Base-by-base conservation (phyloP, 1,284 basidiomycete species). In the Pseudozyma sp. region DNA sequence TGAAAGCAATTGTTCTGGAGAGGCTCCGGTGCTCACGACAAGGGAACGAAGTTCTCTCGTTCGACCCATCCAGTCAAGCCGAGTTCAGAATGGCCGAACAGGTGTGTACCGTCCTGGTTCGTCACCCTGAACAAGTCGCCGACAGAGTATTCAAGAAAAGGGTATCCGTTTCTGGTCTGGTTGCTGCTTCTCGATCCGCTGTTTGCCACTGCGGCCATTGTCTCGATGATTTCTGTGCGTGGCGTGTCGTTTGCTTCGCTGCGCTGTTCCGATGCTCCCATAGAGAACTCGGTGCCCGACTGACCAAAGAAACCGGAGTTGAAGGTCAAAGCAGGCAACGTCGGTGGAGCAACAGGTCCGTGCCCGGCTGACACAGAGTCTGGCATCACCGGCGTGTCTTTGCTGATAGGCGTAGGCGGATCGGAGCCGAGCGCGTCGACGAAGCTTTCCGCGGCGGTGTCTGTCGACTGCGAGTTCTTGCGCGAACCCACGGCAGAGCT, bases 71-170 rank as follows among this genome's bases (percentile, higher is more conserved):
- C 75, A 3, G 60, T 56, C 4, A 56, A 30, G 17, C 75, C 75
- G 5, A 59, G 62, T 39, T 75, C 75, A 0, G 58, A 60, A n/a
- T 47, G 24, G 14, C 75, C 73, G n/a, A 78, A 78, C 16, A 72
- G 56, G 31, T 50, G 50, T 43, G 40, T 9, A 1, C 49, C 47
- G 44, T 78, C 65, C n/a, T 53, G 48, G 30, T 61, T 59, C 24
- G 47, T 35, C n/a, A 79, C 76, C 2, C 58, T 34, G 50, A 79
- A 60, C 14, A 71, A 68, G 49, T 79, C 77, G 34, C 78, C 78
- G 0, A 57, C 56, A n/a, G 42, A 48, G 29, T 73, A 79, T n/a
- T 60, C 51, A 39, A 79, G n/a, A 30, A 68, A 68, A 11, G 62
- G 63, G 11, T 67, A 54, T 19, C 78, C 78, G 13, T 74, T 51